Percentiles rank a stretch among this genome's conserved stretches.
These are phyloP conservation scores for Lignosus rhinocerotis DNA, from an alignment of 1,284 basidiomycete species.

Conservation along the genomic window DNA sequence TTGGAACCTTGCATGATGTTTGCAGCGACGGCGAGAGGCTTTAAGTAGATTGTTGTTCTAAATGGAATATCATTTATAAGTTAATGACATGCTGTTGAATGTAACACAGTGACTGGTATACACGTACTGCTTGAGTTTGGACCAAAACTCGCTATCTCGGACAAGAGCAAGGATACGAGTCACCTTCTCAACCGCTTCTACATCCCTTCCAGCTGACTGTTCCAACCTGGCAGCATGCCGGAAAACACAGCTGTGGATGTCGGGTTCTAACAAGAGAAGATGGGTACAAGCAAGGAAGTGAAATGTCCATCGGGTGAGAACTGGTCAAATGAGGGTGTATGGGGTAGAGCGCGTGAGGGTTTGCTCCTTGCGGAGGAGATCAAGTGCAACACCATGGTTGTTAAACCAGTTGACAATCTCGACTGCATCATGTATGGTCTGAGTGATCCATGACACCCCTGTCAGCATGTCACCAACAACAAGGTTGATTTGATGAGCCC, in stretches of 20 bases:
- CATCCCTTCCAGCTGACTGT: conserved; percentile 12
- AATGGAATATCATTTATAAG: too few relatives aligned
- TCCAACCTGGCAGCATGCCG: conserved; percentile 21
- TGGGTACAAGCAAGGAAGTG: conserved; percentile 29
- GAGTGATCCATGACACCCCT: too few relatives aligned
- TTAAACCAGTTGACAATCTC: conserved; percentile 29
- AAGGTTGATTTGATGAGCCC: conserved; percentile 39
- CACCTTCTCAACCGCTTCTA: conserved; percentile 13
- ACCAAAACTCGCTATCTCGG: conserved; percentile 27
- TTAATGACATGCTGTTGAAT: too few relatives aligned
- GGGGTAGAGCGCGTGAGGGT: not conserved
- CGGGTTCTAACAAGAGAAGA: conserved; percentile 22
- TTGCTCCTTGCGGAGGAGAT: conserved; percentile 13
- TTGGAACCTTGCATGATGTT: not conserved
- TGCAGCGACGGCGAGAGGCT: not conserved
- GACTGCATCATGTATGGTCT: conserved; percentile 13
- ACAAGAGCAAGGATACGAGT: conserved; percentile 18
- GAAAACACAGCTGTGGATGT: conserved; percentile 20
- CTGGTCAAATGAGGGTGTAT: conserved; percentile 34
- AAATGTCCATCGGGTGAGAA: conserved; percentile 35
- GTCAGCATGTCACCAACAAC: conserved; percentile 35
- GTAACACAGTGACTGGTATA: too few relatives aligned
- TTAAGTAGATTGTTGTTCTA: not conserved
- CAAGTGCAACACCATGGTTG: conserved; percentile 10
- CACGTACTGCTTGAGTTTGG: not conserved